Base-by-base conservation (phyloP, 2,329 filamentous ascomycete genomes). In the Emergomyces africanus region DNA sequence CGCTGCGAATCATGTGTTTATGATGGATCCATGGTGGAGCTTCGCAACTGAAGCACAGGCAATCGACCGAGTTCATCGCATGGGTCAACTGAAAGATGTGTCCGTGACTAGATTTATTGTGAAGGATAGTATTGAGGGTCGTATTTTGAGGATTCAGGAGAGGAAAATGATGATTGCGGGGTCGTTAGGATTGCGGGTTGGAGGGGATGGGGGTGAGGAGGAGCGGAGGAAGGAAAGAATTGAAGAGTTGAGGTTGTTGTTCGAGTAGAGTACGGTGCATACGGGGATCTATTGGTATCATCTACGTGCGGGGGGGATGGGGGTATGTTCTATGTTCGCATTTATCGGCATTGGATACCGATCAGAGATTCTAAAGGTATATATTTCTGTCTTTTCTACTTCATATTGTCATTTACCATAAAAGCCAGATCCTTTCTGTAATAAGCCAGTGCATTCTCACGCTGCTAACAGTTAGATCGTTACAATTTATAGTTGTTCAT, bases 1-100 rank as follows among this genome's bases (percentile, higher is more conserved):
- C 0, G 86, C 85, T 64, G 94, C 94, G 5, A 89, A 86, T 63
- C 80, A 89, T 58, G 95, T 99, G 5, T 99, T 87, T 76, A 95
- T 99, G 88, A 97, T 99, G 94, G 94, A 99, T 72, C 94, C 94
- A 0, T 99, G 94, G 94, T 99, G 94, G 94, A 95, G 89, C 69
- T 99, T 92, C 73, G 91, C 94, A 0, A 86, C 97, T 14, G 94
- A 99, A 74, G 90, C 91, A 5, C 94, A 99, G 74, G 94, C 94
- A 9, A 97, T 99, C 68, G 94, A 99, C 75, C 89, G 94, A 1
- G 90, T 99, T 39, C 94, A 99, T 76, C 84, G 94, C 9, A 96
- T 99, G 89, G 94, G 94, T 0, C 94, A 99, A 72, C 85, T 88
- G 55, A 81, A 84, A 18, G 88, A 92, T 67, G 94, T 99, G 1